Percentiles rank a stretch among this genome's conserved stretches.
Conservation (phyloP, 805 yeast species). For the Starmera dryadoides region DNA sequence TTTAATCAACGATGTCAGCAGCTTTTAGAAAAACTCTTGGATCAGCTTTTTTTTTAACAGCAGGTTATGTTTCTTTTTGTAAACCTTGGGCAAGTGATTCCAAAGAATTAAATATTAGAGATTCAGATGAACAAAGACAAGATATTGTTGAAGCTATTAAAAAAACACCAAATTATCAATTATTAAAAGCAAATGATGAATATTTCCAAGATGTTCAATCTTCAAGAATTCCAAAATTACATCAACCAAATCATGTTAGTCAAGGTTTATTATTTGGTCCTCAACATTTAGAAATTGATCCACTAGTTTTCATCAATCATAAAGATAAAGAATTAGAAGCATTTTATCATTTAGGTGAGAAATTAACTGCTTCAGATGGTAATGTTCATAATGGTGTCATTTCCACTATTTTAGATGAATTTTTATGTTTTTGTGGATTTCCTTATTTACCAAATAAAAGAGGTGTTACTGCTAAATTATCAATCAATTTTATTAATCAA, state of each 20-base stretch:
- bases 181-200: constrained; percentile 15
- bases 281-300: constrained; percentile 66
- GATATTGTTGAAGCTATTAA: constrained; percentile 21
- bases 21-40: constrained; percentile 10
- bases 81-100: constrained; percentile 19
- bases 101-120: constrained; percentile 8
- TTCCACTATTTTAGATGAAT: constrained; percentile 77
- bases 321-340: constrained; percentile 47
- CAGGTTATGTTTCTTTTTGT: constrained; percentile 20
- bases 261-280: constrained; percentile 68
- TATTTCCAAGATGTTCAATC: constrained; percentile 27
- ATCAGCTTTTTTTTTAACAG: constrained; percentile 10
- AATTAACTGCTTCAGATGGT: constrained; percentile 60
- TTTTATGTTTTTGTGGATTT: constrained; percentile 80
- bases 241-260: constrained; percentile 56
- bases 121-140: constrained; percentile 16
- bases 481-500: constrained; percentile 48
- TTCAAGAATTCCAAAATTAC: constrained; percentile 48
- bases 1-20: constrained; percentile 2
- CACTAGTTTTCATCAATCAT: constrained; percentile 51
- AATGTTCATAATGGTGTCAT: constrained; percentile 77
- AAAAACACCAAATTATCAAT: constrained; percentile 19
- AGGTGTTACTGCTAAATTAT: constrained; percentile 84
- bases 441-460: constrained; percentile 67
- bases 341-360: constrained; percentile 65